Conservation (phyloP, 805 yeast genomes). For the Blastobotrys muscicola region DNA sequence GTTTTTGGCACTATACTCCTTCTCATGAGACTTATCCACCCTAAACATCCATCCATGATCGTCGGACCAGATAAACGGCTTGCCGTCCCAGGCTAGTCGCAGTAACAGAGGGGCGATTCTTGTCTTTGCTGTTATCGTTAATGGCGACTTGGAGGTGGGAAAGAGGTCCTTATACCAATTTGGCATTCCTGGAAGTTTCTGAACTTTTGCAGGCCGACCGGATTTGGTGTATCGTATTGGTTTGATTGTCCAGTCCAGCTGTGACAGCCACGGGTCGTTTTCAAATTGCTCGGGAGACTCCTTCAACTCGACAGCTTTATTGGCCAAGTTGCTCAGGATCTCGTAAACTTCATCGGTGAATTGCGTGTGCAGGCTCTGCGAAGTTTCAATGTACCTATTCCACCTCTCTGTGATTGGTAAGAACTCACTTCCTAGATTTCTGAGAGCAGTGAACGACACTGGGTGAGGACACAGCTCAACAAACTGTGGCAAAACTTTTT, state of each 20-base stretch:
- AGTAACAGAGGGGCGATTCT: conserved; percentile 69
- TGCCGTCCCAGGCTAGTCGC: conserved; percentile 73
- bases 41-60: conserved; percentile 83
- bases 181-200: conserved; percentile 83
- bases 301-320: conserved; percentile 42
- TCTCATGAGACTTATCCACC: conserved; percentile 30
- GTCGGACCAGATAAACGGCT: conserved; percentile 75
- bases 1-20: conserved; percentile 30
- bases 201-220: conserved; percentile 40
- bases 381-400: conserved; percentile 56
- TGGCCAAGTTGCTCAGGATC: conserved; percentile 51
- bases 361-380: conserved; percentile 60
- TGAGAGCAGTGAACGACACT: conserved; percentile 80
- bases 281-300: conserved; percentile 31
- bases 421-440: conserved; percentile 61
- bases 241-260: conserved; percentile 75
- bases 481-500: conserved; percentile 62
- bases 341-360: conserved; percentile 47
- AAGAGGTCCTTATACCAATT: conserved; percentile 75
- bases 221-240: conserved; percentile 52
- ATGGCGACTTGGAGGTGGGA: conserved; percentile 31
- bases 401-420: conserved; percentile 71
- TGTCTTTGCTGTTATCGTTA: conserved; percentile 60
- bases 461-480: conserved; percentile 77
- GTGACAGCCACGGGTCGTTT: conserved; percentile 82